These are phyloP conservation scores for Piper longum DNA, from an alignment of 164 flowering plant species.

Conservation along the genomic window DNA sequence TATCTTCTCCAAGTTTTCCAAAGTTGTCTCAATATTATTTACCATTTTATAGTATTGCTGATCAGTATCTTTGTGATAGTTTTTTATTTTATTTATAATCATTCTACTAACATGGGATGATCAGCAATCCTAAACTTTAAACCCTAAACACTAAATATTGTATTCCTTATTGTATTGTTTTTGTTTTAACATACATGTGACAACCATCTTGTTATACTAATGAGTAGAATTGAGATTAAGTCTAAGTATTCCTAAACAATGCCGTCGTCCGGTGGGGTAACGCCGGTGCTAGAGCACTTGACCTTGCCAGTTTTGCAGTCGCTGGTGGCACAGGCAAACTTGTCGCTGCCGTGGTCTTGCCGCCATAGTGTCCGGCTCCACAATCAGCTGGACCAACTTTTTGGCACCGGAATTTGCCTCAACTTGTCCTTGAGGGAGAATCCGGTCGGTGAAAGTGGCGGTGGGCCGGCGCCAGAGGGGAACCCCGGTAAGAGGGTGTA, in stretches of 20 bases:
- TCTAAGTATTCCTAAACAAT: constrained; percentile 19
- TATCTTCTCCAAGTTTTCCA: no score
- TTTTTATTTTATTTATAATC: no score
- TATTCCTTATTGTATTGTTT: no score
- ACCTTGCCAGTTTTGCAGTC: constrained; percentile 75
- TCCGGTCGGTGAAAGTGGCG: constrained; percentile 59
- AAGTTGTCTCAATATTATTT: no score
- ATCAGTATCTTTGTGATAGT: no score
- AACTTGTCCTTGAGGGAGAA: constrained; percentile 48
- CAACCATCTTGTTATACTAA: no score
- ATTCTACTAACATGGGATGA: no score
- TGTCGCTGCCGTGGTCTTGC: constrained; percentile 32
- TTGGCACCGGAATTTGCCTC: constrained; percentile 29
- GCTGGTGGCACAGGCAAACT: constrained; percentile 66
- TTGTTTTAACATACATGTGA: no score
- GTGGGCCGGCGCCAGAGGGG: constrained; percentile 50
- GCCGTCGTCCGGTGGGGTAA: constrained; percentile 61
- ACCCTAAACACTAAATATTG: no score
- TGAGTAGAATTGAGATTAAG: no score
- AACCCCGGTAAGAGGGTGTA: constrained; percentile 83
- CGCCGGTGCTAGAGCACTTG: constrained; percentile 65
- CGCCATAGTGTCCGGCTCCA: constrained; percentile 81
- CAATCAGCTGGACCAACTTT: constrained; percentile 73
- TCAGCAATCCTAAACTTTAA: no score
- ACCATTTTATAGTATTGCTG: no score